Evolutionary conservation across 345 rosid genomes (phyloP), one percentile per base, ranked within the genome.

Genomic region (Turritis glabra): DNA sequence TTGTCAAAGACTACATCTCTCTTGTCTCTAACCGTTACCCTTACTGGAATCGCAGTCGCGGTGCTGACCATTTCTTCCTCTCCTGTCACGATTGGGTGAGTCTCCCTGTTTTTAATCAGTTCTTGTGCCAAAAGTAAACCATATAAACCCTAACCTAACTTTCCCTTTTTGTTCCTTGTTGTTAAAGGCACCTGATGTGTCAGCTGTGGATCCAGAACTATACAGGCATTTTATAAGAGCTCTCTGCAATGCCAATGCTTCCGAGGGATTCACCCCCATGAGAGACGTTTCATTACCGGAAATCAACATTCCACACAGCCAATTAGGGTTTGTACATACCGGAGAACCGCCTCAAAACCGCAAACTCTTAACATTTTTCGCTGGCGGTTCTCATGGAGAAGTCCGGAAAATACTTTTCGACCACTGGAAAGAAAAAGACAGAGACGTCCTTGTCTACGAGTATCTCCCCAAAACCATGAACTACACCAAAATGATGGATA

Each of bases 51-150:
- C 72, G 89, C 6, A 84, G 83, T 70, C 25, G 4, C 2, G 96
- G 96, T 2, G 85, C 88, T 56, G 96, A 87, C 29, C 89, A 86
- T 50, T 87, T 87, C 69, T 54, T 86, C 69, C 72, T 87, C 14
- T 85, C 91, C 2, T 85, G 89, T 41, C 91, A 87, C 62, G 95
- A 89, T 58, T 89, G 95, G 95, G 90, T 86, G 77, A 15, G 77
- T 67, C 15, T 11, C 7, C 5, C 3, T 14, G 1, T 37, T 32
- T 55, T 6, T 40, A 52, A 13, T 15, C 14, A 12, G 40, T 18
- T 53, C 18, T 65, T 60, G 56, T 47, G 21, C 0, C 4, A 0
- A 3, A 59, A 61, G 47, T 60, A 38, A 30, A n/a, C 21, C 7
- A 0, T 26, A 1, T 14, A 5, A 44, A 2, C 9, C 76, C 30